phyloP scores from a whole-genome alignment of 176 grass and related monocot species.

The Rhipidocladum racemiflorum region DNA sequence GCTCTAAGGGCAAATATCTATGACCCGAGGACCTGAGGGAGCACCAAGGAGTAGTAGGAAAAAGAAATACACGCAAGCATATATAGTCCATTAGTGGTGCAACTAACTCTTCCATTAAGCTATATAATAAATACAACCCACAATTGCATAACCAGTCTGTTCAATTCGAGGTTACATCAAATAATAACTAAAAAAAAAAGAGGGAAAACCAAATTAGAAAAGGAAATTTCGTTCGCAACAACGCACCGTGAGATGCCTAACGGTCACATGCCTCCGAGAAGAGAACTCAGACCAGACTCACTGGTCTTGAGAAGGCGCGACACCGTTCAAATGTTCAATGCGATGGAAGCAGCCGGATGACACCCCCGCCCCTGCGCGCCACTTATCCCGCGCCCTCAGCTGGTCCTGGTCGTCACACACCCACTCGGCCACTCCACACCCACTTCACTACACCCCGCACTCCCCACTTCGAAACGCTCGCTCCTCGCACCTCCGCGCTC shows the following conservation, averaged over 20 bases:
- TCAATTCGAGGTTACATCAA: not conserved
- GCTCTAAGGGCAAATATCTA: no score
- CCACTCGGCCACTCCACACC: conserved; percentile 32
- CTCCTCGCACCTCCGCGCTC: not conserved
- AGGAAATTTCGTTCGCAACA: not conserved
- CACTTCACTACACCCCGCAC: conserved; percentile 39
- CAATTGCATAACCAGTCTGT: no score
- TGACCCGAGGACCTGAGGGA: no score
- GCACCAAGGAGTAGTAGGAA: not conserved
- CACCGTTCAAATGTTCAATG: conserved; percentile 22
- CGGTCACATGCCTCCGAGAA: conserved; percentile 42
- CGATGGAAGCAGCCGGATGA: not conserved
- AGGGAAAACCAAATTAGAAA: not conserved
- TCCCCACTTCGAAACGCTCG: conserved; percentile 29
- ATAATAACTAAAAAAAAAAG: no score
- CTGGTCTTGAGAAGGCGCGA: conserved; percentile 42
- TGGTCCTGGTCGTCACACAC: conserved; percentile 44
- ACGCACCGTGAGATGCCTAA: conserved; percentile 44
- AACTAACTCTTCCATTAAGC: not conserved
- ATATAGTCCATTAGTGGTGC: not conserved
- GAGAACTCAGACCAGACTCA: conserved; percentile 14
- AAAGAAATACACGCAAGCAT: not conserved
- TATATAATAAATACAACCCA: not conserved
- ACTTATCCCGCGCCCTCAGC: conserved; percentile 42
- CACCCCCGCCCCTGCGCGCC: not conserved